These are phyloP conservation scores for Fusarium sp. DNA, from an alignment of 2,329 filamentous ascomycete genomes.

Conservation along the genomic window DNA sequence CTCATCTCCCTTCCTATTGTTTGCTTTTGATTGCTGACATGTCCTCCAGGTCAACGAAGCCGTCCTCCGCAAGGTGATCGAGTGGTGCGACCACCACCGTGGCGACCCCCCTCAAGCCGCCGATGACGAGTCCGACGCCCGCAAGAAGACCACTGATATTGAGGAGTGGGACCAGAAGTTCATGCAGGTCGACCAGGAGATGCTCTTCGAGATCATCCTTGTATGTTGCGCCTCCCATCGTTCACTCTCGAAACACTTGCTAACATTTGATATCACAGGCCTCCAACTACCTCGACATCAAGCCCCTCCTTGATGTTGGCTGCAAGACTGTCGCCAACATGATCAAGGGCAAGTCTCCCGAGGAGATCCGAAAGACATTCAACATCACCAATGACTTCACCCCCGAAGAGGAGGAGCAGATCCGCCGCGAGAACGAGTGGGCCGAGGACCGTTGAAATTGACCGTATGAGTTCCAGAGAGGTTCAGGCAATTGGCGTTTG, in stretches of 20 bases:
- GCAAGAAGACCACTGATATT: slow-evolving; percentile 99
- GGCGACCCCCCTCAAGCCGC: slow-evolving; percentile 83
- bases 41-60: slow-evolving; percentile 82
- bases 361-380: slow-evolving; percentile 99
- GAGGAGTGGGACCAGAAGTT: slow-evolving; percentile 99
- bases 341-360: slow-evolving; percentile 99
- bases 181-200: slow-evolving; percentile 99
- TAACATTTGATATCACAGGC: slow-evolving; percentile 65
- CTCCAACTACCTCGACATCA: slow-evolving; percentile 99
- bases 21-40: slow-evolving; percentile 25
- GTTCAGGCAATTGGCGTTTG: slow-evolving; percentile 36
- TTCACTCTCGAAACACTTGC: slow-evolving; percentile 1
- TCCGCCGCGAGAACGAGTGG: slow-evolving; percentile 91
- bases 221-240: slow-evolving; percentile 61
- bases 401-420: slow-evolving; percentile 98
- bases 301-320: slow-evolving; percentile 94
- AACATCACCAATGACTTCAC: slow-evolving; percentile 99
- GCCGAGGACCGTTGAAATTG: slow-evolving; percentile 77
- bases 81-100: slow-evolving; percentile 97
- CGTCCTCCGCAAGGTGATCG: slow-evolving; percentile 94
- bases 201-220: slow-evolving; percentile 99
- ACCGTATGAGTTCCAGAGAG: neutral
- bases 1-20: slow-evolving; percentile 21
- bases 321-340: slow-evolving; percentile 99
- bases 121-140: slow-evolving; percentile 91